Evolutionary conservation across 2,329 filamentous ascomycete species (phyloP).

Genomic region (Cyclaneusma minus): DNA sequence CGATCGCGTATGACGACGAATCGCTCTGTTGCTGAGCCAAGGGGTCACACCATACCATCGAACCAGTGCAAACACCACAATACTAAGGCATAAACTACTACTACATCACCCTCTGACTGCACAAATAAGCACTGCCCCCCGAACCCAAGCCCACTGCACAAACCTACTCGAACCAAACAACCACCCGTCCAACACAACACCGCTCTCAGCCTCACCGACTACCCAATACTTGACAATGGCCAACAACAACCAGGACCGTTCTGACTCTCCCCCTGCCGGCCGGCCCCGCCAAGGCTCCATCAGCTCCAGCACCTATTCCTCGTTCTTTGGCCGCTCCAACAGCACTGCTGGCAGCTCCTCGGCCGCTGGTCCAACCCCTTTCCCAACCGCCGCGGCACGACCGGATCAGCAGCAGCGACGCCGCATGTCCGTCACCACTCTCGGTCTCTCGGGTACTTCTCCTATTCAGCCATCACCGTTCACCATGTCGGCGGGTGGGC

Average conservation of each 20-base stretch:
- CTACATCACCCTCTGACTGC: too few species aligned
- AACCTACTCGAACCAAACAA: background rate
- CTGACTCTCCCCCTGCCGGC: conserved; percentile 21
- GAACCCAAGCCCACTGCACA: too few species aligned
- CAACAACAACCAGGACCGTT: conserved; percentile 22
- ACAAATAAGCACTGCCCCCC: too few species aligned
- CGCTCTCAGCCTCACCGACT: background rate
- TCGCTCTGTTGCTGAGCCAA: too few species aligned
- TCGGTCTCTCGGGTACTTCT: conserved; percentile 58
- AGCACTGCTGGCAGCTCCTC: conserved; percentile 21
- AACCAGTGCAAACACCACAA: too few species aligned
- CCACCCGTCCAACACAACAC: conserved; percentile 1
- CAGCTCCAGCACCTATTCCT: conserved; percentile 22
- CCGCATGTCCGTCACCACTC: conserved; percentile 58
- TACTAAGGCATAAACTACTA: too few species aligned
- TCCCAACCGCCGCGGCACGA: conserved; percentile 32
- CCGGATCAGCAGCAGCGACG: conserved; percentile 48
- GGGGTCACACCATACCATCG: too few species aligned
- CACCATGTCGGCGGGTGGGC: conserved; percentile 32
- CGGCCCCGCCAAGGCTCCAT: conserved; percentile 29
- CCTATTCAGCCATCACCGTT: conserved; percentile 38
- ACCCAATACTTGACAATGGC: conserved; percentile 22
- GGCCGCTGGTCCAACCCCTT: conserved; percentile 26
- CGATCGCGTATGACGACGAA: too few species aligned
- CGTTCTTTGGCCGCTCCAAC: conserved; percentile 40